These are phyloP conservation scores for Aquilaria yunnanensis DNA, from an alignment of 345 rosid genomes.

Conservation along the genomic window DNA sequence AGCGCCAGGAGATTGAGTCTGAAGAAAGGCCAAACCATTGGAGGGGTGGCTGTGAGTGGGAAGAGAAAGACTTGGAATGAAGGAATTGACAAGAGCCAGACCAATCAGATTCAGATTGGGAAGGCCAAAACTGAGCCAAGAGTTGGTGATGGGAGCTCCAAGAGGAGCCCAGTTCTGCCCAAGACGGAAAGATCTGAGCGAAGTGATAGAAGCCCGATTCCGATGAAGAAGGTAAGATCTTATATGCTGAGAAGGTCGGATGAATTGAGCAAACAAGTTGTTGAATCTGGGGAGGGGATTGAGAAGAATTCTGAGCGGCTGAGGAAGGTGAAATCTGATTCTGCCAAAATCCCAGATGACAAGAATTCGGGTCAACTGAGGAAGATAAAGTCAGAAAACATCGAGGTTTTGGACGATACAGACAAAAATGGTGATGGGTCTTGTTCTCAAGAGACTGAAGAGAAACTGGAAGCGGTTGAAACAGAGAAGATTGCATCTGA, in stretches of 20 bases:
- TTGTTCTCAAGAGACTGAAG: conserved; percentile 18
- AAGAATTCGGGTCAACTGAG: conserved; percentile 15
- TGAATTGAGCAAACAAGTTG: conserved; percentile 19
- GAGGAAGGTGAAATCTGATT: conserved; percentile 33
- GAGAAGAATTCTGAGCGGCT: conserved; percentile 22
- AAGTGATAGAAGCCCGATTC: conserved; percentile 31
- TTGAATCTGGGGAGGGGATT: conserved; percentile 22
- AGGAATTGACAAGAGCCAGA: conserved; percentile 25
- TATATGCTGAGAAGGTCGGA: conserved; percentile 8
- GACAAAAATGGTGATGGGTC: conserved; percentile 2
- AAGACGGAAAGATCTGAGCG: conserved; percentile 26
- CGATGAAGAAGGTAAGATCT: conserved; percentile 30
- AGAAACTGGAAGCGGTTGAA: conserved; percentile 19
- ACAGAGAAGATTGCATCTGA: conserved; percentile 32
- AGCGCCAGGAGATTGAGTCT: conserved; percentile 9
- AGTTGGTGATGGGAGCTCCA: conserved; percentile 19
- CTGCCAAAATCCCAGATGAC: conserved; percentile 6
- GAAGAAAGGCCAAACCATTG: conserved; percentile 20
- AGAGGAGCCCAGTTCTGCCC: conserved; percentile 24
- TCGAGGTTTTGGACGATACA: conserved; percentile 14
- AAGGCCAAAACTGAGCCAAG: conserved; percentile 23
- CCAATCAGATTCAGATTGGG: conserved; percentile 35
- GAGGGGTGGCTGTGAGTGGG: conserved; percentile 28
- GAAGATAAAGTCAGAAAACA: conserved; percentile 21
- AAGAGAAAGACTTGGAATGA: conserved; percentile 62